Conservation (phyloP, 2,329 filamentous ascomycete genomes). For the Exophiala viscosa region DNA sequence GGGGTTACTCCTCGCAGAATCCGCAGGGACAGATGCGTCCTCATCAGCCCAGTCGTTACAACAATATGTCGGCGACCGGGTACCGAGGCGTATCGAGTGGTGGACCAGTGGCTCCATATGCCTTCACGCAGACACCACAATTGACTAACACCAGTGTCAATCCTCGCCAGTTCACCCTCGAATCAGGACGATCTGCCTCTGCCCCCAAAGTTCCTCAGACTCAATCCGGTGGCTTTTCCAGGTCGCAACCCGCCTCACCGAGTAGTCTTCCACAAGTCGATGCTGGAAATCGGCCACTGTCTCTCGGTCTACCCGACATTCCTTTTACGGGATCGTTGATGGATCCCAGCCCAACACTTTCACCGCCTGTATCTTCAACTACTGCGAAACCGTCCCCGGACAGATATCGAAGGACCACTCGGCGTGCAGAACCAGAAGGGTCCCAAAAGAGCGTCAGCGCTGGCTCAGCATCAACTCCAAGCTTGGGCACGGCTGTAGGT, state of each 20-base stretch:
- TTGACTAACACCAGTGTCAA: conserved; percentile 46
- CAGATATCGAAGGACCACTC: conserved; percentile 70
- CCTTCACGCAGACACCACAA: conserved; percentile 68
- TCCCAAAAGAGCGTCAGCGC: conserved; percentile 14
- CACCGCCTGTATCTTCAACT: not conserved
- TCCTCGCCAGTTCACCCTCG: conserved; percentile 10
- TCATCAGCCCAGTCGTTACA: conserved; percentile 45
- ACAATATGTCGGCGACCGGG: conserved; percentile 41
- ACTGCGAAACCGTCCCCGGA: conserved; percentile 70
- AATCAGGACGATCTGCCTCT: conserved; percentile 44
- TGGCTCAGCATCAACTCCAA: conserved; percentile 47
- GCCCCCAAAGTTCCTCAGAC: conserved; percentile 47
- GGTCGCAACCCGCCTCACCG: conserved; percentile 13
- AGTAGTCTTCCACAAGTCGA: conserved; percentile 16
- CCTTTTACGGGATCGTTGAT: conserved; percentile 20
- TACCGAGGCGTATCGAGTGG: conserved; percentile 55
- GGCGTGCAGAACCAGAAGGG: conserved; percentile 47
- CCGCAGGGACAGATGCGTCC: conserved; percentile 39
- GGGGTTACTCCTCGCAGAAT: conserved; percentile 47
- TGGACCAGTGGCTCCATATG: conserved; percentile 70
- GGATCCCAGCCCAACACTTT: conserved; percentile 3
- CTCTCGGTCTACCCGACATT: conserved; percentile 17
- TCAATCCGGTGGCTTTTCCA: conserved; percentile 8
- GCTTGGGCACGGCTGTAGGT: conserved; percentile 53
- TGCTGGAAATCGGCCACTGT: conserved; percentile 19